Conservation (phyloP, 179 eudicot genomes). For the Nepenthes alata region DNA sequence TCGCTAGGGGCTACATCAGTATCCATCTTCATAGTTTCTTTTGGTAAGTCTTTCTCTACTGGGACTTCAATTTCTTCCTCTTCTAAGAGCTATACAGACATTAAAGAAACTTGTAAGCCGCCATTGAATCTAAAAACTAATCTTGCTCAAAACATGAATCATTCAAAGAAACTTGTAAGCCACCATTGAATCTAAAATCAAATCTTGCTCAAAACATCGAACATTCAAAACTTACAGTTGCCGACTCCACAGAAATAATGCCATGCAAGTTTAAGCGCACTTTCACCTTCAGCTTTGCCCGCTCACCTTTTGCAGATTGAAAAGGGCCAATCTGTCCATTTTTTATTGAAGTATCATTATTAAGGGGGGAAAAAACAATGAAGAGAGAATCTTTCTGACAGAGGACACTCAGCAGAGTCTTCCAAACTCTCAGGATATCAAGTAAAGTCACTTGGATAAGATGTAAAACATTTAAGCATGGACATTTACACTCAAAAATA, state of each 20-base stretch:
- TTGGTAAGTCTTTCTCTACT: conserved; percentile 41
- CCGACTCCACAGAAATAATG: conserved; percentile 72
- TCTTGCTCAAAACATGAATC: background rate
- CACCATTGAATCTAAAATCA: background rate
- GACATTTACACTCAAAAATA: too few relatives aligned
- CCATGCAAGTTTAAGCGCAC: conserved; percentile 79
- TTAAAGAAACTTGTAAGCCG: background rate
- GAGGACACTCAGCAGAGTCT: too few relatives aligned
- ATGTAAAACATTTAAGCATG: too few relatives aligned
- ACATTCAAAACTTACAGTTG: conserved; percentile 43
- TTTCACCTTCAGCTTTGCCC: conserved; percentile 72
- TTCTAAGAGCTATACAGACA: conserved; percentile 53
- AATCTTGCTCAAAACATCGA: background rate
- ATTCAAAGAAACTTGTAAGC: background rate
- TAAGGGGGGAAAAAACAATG: too few relatives aligned
- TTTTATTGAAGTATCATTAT: too few relatives aligned
- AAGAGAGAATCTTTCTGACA: too few relatives aligned
- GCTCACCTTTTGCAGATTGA: conserved; percentile 59
- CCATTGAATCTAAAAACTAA: background rate
- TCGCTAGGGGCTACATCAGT: conserved; percentile 45
- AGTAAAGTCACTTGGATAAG: too few relatives aligned
- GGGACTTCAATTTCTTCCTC: conserved; percentile 84
- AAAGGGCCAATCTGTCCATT: conserved; percentile 73
- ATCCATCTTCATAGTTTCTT: conserved; percentile 55
- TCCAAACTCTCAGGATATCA: too few relatives aligned